Evolutionary conservation across 495 filamentous ascomycete genomes (phyloP).

Genomic region (Opeltia flavorubescens): DNA sequence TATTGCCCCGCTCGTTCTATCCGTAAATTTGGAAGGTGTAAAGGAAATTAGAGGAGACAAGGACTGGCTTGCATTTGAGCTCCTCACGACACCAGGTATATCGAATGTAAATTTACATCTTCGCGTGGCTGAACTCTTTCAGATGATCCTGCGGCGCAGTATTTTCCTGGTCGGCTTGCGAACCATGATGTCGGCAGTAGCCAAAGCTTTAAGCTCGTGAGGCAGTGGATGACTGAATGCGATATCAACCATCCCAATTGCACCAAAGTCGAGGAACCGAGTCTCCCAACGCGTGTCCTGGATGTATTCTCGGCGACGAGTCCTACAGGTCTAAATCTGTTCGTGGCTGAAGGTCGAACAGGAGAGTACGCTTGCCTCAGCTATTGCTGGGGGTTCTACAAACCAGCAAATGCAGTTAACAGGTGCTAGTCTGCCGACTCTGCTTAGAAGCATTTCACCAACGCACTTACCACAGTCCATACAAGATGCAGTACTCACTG

Average conservation of each 20-base stretch:
- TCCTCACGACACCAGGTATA: not conserved
- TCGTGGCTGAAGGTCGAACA: too few relatives aligned
- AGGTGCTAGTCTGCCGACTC: not conserved
- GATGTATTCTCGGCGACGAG: not conserved
- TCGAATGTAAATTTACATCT: not conserved
- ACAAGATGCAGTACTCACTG: slow-evolving; percentile 13
- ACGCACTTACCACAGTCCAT: slow-evolving; percentile 9
- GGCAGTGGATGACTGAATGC: not conserved
- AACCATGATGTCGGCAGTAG: not conserved
- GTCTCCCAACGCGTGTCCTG: not conserved
- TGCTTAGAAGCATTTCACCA: not conserved
- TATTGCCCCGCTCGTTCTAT: not conserved
- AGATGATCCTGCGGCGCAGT: not conserved
- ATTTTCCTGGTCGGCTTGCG: not conserved
- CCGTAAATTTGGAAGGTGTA: not conserved
- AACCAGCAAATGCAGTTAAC: not conserved
- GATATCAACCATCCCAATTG: not conserved
- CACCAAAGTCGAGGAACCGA: not conserved
- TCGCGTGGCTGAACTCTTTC: not conserved
- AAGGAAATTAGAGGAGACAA: not conserved
- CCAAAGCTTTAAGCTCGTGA: not conserved
- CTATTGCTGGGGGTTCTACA: slow-evolving; percentile 3
- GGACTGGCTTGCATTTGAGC: not conserved
- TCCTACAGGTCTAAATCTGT: not conserved
- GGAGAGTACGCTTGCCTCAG: slow-evolving; percentile 1